Base-by-base conservation (phyloP, 2,329 filamentous ascomycete genomes). In the Sclerotinia glacialis region DNA sequence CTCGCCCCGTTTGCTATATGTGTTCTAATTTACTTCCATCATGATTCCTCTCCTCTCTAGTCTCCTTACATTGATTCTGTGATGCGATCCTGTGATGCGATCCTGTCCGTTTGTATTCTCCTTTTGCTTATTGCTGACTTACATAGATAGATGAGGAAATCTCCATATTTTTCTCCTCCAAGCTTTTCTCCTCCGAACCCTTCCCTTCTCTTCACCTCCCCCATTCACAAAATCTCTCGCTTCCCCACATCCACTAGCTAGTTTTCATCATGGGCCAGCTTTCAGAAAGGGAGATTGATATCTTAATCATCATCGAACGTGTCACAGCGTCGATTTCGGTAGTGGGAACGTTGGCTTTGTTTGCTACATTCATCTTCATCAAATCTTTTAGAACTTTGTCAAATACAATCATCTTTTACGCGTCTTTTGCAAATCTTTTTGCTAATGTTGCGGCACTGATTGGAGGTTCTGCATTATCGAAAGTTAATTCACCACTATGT, bases 351-450 rank as follows among this genome's bases (percentile, higher is more conserved):
- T 72, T 89, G 37, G 85, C 93, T 74, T 88, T 93, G 72, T 86
- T 94, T 62, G 72, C 80, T 62, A 93, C 90, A 1, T 95, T 93
- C 74, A 78, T 85, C 40, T 77, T 78, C n/a, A 91, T 88, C 42
- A 83, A 83, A 34, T 82, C 83, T 5, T 94, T 94, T 75, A 88
- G 90, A 73, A 93, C 93, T 72, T 89, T 91, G 21, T 92, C 93
- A 77, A 95, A 95, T 74, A 84, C 71, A 2, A 78, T 88, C 1
- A 82, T 87, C 21, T 87, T 88, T 74, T 87, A 83, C 72, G 85
- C 86, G 2, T 83, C 83, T 1, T 85, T 83, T 75, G 85, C 84
- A 7, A 88, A 88, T 71, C 76, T 88, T n/a, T 75, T 85, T 67
- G 80, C 82, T 37, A 87, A 85, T 74, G 78, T 84, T 46, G 85